Evolutionary conservation across 208 protist genomes (phyloP).

Genomic region (Acanthamoeba rhysodes): DNA sequence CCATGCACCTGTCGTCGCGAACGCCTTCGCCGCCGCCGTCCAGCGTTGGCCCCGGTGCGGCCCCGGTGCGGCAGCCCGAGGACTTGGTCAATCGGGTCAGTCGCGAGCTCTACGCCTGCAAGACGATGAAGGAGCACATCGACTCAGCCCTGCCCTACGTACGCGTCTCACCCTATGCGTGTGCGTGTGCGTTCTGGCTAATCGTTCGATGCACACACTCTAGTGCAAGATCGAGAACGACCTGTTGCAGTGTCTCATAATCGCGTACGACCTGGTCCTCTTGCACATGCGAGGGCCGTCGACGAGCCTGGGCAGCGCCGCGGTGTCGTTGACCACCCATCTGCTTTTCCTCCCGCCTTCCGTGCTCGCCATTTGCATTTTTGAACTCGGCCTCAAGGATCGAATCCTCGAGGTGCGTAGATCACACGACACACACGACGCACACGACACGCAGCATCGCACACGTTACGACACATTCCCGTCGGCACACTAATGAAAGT

Average conservation of each 20-base stretch:
- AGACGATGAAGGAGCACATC: background rate
- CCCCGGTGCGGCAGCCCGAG: background rate
- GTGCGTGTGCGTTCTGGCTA: background rate
- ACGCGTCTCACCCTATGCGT: background rate
- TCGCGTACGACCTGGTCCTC: background rate
- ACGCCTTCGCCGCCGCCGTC: background rate
- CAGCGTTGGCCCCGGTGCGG: background rate
- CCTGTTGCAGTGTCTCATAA: slow-evolving; percentile 23
- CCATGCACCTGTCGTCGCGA: background rate
- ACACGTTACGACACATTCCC: background rate
- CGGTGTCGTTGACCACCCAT: background rate
- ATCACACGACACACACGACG: background rate
- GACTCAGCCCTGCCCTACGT: background rate
- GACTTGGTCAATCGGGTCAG: background rate
- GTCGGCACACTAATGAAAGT: no score
- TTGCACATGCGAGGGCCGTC: background rate
- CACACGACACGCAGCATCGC: background rate
- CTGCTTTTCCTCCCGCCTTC: background rate
- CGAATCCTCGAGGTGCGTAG: background rate
- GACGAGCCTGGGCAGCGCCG: background rate
- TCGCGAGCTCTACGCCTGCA: background rate
- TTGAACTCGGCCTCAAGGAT: slow-evolving; percentile 16
- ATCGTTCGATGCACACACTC: background rate
- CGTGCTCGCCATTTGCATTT: background rate
- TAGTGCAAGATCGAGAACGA: slow-evolving; percentile 26